These are phyloP conservation scores for Sugiyamaella lignohabitans DNA, from an alignment of 805 yeast genomes.

Conservation along the genomic window DNA sequence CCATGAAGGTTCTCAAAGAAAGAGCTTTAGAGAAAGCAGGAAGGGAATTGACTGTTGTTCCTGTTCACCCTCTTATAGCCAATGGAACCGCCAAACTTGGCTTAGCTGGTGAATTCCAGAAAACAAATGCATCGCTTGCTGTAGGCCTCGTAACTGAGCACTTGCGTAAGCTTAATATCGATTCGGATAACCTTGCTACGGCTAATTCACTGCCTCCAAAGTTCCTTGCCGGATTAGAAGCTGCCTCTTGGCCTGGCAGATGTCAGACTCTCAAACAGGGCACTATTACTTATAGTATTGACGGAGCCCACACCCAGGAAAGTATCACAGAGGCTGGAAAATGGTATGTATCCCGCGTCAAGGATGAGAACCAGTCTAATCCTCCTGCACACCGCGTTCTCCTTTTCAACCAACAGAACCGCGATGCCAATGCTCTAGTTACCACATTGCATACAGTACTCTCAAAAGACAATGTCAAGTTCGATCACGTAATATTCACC, in stretches of 20 bases:
- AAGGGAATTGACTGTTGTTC: conserved; percentile 45
- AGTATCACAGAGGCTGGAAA: conserved; percentile 72
- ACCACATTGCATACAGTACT: conserved; percentile 39
- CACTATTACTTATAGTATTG: conserved; percentile 67
- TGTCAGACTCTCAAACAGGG: conserved; percentile 60
- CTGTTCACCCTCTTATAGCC: conserved; percentile 34
- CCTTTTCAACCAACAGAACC: conserved; percentile 88
- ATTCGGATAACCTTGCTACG: conserved; percentile 6
- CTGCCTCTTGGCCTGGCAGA: conserved; percentile 90
- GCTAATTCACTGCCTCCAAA: conserved; percentile 19
- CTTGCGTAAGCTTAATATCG: conserved; percentile 31
- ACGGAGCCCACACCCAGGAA: conserved; percentile 95
- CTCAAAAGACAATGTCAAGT: conserved; percentile 33
- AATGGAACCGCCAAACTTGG: conserved; percentile 29
- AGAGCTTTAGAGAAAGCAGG: conserved; percentile 64
- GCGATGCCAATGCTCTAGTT: conserved; percentile 70
- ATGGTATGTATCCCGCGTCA: conserved; percentile 51
- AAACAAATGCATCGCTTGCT: conserved; percentile 81
- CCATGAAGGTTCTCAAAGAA: conserved; percentile 42
- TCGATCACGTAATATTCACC: conserved; percentile 77
- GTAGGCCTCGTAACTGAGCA: conserved; percentile 60
- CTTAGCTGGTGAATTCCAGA: conserved; percentile 69
- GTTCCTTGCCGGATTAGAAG: conserved; percentile 47
- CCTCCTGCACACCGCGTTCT: conserved; percentile 39
- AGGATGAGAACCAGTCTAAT: conserved; percentile 12